Percentiles rank a stretch among this genome's conserved stretches.
These are phyloP conservation scores for Melanomma pulvis-pyrius DNA, from an alignment of 495 filamentous ascomycete genomes.

Conservation along the genomic window DNA sequence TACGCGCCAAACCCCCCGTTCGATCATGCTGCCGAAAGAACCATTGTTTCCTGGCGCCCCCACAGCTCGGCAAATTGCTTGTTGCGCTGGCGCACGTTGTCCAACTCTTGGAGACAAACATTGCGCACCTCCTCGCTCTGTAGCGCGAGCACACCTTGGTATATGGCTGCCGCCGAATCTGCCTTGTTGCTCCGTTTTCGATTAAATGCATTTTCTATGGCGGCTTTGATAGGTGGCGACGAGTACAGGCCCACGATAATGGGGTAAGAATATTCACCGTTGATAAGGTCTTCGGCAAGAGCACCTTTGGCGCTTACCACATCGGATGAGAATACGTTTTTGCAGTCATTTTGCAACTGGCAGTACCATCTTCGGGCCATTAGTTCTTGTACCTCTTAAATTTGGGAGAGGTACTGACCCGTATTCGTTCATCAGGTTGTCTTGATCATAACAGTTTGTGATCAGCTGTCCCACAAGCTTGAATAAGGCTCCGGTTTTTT, in stretches of 20 bases:
- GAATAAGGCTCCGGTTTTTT: constrained; percentile 26
- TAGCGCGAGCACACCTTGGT: neutral
- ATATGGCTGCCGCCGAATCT: neutral
- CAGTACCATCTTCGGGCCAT: constrained; percentile 38
- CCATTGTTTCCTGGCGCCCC: constrained; percentile 10
- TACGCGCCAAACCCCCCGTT: too few relatives aligned
- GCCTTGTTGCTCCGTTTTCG: neutral
- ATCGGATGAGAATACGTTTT: constrained; percentile 45
- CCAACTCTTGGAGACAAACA: constrained; percentile 6
- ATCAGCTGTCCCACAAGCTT: constrained; percentile 27
- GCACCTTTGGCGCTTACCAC: constrained; percentile 41
- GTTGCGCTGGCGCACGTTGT: neutral
- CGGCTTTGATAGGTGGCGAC: neutral
- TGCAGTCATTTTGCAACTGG: constrained; percentile 46
- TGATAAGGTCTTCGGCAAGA: constrained; percentile 44
- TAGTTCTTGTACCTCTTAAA: neutral
- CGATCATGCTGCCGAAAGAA: constrained; percentile 1
- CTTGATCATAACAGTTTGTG: neutral
- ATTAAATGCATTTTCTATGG: constrained; percentile 2
- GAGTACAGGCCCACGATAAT: constrained; percentile 39
- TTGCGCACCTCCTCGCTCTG: constrained; percentile 13
- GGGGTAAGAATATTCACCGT: constrained; percentile 43
- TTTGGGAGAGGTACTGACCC: constrained; percentile 8
- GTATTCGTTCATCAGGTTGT: constrained; percentile 22
- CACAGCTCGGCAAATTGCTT: constrained; percentile 12